Conservation (phyloP, 2,329 filamentous ascomycete genomes). For the Sphaerulina populicola region DNA sequence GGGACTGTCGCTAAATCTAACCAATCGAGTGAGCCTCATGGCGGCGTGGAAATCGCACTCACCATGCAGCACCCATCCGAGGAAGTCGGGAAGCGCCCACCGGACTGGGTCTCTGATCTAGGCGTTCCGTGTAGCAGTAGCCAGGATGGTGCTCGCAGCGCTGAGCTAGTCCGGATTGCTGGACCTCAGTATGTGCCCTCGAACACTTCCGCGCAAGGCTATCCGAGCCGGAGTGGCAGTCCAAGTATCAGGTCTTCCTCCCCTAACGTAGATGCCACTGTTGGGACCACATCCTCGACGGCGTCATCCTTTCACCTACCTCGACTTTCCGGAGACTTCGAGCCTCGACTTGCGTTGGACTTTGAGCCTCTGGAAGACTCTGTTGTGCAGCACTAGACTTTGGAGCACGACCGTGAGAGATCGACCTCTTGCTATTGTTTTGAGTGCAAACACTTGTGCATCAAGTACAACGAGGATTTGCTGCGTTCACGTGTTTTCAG, state of each 20-base stretch:
- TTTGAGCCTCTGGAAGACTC: neutral
- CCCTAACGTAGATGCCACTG: neutral
- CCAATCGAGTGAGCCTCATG: neutral
- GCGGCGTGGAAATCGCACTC: neutral
- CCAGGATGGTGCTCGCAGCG: no score
- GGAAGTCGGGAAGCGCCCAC: neutral
- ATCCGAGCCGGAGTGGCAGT: neutral
- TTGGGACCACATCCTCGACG: neutral
- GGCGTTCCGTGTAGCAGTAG: no score
- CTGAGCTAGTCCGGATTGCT: no score
- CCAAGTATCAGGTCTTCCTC: neutral
- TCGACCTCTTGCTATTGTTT: neutral
- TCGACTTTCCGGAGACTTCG: neutral
- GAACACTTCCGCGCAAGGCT: no score
- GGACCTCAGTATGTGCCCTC: no score
- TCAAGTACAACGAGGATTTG: neutral
- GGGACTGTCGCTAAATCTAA: neutral
- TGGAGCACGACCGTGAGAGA: neutral
- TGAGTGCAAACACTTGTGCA: neutral
- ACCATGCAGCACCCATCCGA: neutral
- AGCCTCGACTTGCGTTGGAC: neutral
- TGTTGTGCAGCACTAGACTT: neutral
- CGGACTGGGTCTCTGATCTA: no score
- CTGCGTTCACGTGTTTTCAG: neutral
- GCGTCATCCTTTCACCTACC: conserved; percentile 2